Evolutionary conservation across 2,329 filamentous ascomycete species (phyloP).

Genomic region (Sodiomyces alkalinus): DNA sequence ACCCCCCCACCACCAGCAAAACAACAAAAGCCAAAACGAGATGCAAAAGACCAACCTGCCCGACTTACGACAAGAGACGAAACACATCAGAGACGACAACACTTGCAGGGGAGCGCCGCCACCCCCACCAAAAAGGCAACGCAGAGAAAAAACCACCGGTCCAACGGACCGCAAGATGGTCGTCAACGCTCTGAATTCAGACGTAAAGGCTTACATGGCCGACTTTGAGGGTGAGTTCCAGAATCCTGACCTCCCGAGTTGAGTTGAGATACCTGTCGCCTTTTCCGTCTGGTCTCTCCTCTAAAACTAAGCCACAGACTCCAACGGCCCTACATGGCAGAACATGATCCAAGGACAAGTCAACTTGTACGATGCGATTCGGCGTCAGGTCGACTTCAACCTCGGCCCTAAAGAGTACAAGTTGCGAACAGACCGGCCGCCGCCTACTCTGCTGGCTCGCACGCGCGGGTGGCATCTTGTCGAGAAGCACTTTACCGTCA

Average conservation of each 20-base stretch:
- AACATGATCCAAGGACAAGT: constrained; percentile 99
- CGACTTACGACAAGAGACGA: constrained; percentile 92
- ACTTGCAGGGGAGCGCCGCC: constrained; percentile 88
- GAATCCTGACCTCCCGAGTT: too few relatives aligned
- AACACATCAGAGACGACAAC: constrained; percentile 83
- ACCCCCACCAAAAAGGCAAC: constrained; percentile 82
- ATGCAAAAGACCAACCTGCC: too few relatives aligned
- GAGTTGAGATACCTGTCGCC: too few relatives aligned
- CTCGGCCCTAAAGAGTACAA: constrained; percentile 93
- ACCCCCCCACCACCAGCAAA: too few relatives aligned
- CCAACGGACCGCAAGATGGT: constrained; percentile 99
- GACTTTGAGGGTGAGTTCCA: constrained; percentile 95
- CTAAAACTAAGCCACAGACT: too few relatives aligned
- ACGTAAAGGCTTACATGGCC: constrained; percentile 99
- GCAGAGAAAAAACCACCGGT: constrained; percentile 91
- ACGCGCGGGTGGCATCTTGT: constrained; percentile 96
- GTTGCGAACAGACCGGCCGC: constrained; percentile 74
- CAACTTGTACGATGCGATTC: constrained; percentile 92
- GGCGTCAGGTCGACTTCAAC: constrained; percentile 91
- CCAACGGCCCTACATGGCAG: constrained; percentile 91
- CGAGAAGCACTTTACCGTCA: constrained; percentile 94
- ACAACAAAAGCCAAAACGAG: too few relatives aligned
- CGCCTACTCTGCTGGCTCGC: constrained; percentile 83
- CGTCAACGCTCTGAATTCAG: constrained; percentile 86
- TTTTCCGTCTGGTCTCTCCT: constrained; percentile 1